Conservation (phyloP, 2,329 filamentous ascomycete genomes). For the Colletotrichum truncatum region DNA sequence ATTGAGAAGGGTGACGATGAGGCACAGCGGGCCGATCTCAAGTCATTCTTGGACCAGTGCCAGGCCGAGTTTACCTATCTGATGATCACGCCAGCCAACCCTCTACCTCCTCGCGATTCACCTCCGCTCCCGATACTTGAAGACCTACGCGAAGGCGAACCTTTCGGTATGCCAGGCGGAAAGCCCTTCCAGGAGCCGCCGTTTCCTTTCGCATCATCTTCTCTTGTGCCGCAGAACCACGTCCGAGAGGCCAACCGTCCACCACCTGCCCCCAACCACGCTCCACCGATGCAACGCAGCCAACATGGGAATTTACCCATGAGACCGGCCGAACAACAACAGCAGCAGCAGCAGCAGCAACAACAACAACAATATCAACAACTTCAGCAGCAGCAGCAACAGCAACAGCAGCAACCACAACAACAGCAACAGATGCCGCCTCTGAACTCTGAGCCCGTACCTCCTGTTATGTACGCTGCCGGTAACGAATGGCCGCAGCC, state of each 20-base stretch:
- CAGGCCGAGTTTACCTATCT: slow-evolving; percentile 74
- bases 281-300: slow-evolving; percentile 60
- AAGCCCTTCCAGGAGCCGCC: slow-evolving; percentile 45
- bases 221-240: slow-evolving; percentile 58
- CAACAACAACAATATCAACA: too few species aligned
- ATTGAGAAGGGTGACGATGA: slow-evolving; percentile 57
- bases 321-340: slow-evolving; percentile 50
- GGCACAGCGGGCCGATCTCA: slow-evolving; percentile 61
- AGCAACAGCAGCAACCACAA: too few species aligned
- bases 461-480: slow-evolving; percentile 49
- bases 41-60: slow-evolving; percentile 71
- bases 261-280: slow-evolving; percentile 66
- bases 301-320: slow-evolving; percentile 42
- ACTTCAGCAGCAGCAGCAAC: too few species aligned
- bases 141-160: slow-evolving; percentile 64
- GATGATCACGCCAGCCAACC: slow-evolving; percentile 74
- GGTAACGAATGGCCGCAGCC: slow-evolving; percentile 43
- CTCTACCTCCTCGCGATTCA: slow-evolving; percentile 70
- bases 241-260: slow-evolving; percentile 64
- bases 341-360: slow-evolving; percentile 62
- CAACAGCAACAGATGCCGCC: slow-evolving; percentile 62
- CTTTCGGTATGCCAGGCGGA: slow-evolving; percentile 52
- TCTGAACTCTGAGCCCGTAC: slow-evolving; percentile 57
- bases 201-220: slow-evolving; percentile 37
- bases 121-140: slow-evolving; percentile 67